phyloP scores from a whole-genome alignment of 208 protist genomes.

The Trypanosoma cruzi region DNA sequence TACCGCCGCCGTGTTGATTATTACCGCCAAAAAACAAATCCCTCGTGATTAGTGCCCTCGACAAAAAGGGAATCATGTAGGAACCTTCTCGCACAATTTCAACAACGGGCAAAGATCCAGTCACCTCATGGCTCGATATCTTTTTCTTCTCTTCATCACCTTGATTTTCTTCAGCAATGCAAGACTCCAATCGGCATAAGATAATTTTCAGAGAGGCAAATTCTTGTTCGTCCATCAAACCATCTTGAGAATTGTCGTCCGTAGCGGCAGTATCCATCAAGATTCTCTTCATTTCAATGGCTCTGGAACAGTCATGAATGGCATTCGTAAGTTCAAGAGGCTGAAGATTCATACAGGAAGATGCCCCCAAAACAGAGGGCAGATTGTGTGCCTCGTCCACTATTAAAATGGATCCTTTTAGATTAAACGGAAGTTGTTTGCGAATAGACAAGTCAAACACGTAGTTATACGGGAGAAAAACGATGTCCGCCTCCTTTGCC shows the following conservation, averaged over 20 bases:
- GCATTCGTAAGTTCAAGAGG: conserved; percentile 75
- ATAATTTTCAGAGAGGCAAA: conserved; percentile 80
- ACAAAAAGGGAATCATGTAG: conserved; percentile 72
- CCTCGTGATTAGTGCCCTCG: conserved; percentile 70
- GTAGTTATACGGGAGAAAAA: conserved; percentile 99
- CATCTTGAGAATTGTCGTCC: conserved; percentile 16
- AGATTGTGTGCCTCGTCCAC: conserved; percentile 98
- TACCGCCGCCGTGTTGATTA: conserved; percentile 24
- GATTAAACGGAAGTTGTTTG: conserved; percentile 83
- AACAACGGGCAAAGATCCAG: conserved; percentile 1
- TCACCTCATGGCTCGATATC: not conserved
- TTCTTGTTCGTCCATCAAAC: conserved; percentile 58
- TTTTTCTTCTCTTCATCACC: not conserved
- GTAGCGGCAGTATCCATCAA: conserved; percentile 17
- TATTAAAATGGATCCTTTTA: conserved; percentile 91
- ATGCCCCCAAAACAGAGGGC: conserved; percentile 64
- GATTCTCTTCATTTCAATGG: conserved; percentile 60
- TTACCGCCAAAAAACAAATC: conserved; percentile 54
- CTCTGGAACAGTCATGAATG: conserved; percentile 80
- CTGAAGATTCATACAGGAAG: conserved; percentile 60
- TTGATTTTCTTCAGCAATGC: conserved; percentile 36
- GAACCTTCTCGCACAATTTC: conserved; percentile 68
- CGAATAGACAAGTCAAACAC: conserved; percentile 92
- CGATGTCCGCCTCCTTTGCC: conserved; percentile 88
- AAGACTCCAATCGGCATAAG: conserved; percentile 52